Conservation (phyloP, 1,284 basidiomycete genomes). For the Nidula niveotomentosa region DNA sequence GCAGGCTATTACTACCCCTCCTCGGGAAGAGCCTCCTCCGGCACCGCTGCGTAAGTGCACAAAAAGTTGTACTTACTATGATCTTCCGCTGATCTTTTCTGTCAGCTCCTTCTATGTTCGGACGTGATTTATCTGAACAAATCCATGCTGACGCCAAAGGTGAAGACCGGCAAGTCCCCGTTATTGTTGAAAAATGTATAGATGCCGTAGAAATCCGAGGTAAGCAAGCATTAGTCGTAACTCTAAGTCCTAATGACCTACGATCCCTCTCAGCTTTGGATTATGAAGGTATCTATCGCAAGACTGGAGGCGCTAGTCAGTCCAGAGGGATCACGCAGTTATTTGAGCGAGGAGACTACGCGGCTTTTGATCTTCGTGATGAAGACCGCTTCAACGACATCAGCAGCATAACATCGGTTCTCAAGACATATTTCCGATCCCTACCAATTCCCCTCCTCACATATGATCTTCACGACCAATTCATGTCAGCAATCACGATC, state of each 20-base stretch:
- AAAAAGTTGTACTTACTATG: not conserved
- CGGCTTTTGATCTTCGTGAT: constrained; percentile 86
- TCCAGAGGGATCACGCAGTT: constrained; percentile 93
- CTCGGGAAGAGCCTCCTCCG: constrained; percentile 36
- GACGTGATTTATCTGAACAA: constrained; percentile 85
- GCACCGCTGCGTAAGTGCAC: constrained; percentile 50
- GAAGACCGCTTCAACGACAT: constrained; percentile 95
- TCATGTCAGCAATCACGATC: constrained; percentile 75
- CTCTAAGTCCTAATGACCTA: not conserved
- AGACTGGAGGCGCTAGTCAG: constrained; percentile 92
- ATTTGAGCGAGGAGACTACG: constrained; percentile 92
- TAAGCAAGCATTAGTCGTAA: constrained; percentile 35
- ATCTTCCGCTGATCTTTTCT: not conserved
- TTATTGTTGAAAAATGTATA: constrained; percentile 96
- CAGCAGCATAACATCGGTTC: constrained; percentile 92
- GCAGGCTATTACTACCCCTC: constrained; percentile 26
- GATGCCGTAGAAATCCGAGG: constrained; percentile 86
- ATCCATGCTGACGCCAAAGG: constrained; percentile 70
- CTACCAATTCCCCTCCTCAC: constrained; percentile 92
- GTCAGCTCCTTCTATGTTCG: constrained; percentile 84
- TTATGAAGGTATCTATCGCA: constrained; percentile 96
- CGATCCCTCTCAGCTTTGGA: constrained; percentile 62
- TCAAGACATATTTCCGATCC: constrained; percentile 96
- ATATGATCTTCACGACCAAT: constrained; percentile 88
- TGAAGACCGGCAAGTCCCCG: constrained; percentile 68